Conservation (phyloP, 257 asterid genomes). For the Voacanga thouarsii region DNA sequence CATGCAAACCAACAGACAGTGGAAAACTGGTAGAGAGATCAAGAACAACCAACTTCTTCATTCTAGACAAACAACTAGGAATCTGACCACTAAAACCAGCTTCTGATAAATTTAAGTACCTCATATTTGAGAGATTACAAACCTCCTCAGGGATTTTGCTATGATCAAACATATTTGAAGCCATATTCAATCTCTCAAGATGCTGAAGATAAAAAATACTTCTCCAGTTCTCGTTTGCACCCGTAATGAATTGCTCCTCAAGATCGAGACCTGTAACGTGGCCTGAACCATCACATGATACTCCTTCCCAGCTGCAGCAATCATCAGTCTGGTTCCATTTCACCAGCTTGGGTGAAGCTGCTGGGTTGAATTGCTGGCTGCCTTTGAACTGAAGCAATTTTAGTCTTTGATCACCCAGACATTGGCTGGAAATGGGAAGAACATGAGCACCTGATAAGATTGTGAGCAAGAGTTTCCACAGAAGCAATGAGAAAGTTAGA, state of each 20-base stretch:
- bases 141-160: neutral
- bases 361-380: neutral
- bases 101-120: slow-evolving; percentile 11
- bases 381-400: slow-evolving; percentile 12
- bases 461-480: slow-evolving; percentile 28
- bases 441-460: slow-evolving; percentile 3
- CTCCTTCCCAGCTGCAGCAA: slow-evolving; percentile 61
- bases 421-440: slow-evolving; percentile 1
- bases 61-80: slow-evolving; percentile 13
- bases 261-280: slow-evolving; percentile 42
- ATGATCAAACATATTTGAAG: neutral
- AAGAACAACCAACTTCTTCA: slow-evolving; percentile 1
- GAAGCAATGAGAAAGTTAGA: slow-evolving; percentile 32
- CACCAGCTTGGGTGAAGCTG: slow-evolving; percentile 16
- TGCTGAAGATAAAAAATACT: slow-evolving; percentile 8
- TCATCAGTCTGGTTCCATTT: slow-evolving; percentile 39
- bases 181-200: slow-evolving; percentile 19
- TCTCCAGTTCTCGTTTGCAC: slow-evolving; percentile 16
- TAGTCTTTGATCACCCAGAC: slow-evolving; percentile 13
- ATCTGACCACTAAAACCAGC: slow-evolving; percentile 31
- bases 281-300: slow-evolving; percentile 48
- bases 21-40: slow-evolving; percentile 9
- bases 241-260: slow-evolving; percentile 27
- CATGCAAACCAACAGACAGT: neutral
- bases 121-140: slow-evolving; percentile 7